Evolutionary conservation across 2,329 filamentous ascomycete species (phyloP).

Genomic region (Cercospora zeina): DNA sequence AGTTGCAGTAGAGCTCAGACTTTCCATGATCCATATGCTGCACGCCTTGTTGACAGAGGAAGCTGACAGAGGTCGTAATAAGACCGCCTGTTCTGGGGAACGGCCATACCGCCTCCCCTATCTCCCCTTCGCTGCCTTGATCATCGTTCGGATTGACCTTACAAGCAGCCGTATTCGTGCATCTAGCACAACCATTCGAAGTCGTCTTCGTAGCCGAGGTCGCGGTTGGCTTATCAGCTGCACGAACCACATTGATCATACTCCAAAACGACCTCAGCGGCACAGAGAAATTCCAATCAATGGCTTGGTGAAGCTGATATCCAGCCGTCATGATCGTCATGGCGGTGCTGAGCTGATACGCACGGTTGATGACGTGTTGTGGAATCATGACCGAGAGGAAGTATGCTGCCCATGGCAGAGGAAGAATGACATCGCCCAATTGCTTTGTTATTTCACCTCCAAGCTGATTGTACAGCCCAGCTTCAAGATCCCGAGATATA

Average conservation of each 20-base stretch:
- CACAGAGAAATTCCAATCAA: background rate
- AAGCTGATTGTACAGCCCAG: background rate
- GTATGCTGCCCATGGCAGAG: background rate
- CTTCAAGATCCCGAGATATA: background rate
- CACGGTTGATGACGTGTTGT: background rate
- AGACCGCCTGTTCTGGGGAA: background rate
- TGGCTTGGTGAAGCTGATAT: background rate
- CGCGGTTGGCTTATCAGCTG: background rate
- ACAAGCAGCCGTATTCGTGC: conserved; percentile 9
- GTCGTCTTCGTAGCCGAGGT: conserved; percentile 4
- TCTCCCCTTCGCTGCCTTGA: conserved; percentile 12
- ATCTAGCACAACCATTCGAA: conserved; percentile 11
- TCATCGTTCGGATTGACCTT: conserved; percentile 9
- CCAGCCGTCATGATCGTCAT: background rate
- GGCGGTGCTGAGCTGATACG: background rate
- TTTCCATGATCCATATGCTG: background rate
- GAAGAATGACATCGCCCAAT: background rate
- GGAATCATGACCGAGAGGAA: background rate
- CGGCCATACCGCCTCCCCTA: background rate
- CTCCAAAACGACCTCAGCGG: background rate
- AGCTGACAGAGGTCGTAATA: background rate
- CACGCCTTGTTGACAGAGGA: background rate
- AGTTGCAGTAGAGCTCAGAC: background rate
- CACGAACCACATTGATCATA: background rate
- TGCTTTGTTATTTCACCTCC: background rate